Conservation (phyloP, 345 rosid species). For the Viola odorata region DNA sequence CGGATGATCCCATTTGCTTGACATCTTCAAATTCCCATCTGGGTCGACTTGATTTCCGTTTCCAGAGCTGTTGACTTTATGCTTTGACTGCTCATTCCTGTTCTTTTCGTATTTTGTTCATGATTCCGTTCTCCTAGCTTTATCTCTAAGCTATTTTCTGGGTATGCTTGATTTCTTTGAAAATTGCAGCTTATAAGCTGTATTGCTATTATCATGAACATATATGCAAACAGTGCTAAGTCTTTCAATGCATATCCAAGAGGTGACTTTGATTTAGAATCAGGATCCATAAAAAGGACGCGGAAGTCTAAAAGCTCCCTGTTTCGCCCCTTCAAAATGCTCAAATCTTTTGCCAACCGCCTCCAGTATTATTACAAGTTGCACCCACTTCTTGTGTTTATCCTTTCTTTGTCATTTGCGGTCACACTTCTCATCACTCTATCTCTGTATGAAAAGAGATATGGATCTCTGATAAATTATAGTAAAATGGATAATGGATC, state of each 20-base stretch:
- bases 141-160: conserved; percentile 21
- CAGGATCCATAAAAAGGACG: conserved; percentile 42
- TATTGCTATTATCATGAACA: conserved; percentile 52
- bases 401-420: conserved; percentile 56
- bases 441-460: conserved; percentile 43
- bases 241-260: conserved; percentile 69
- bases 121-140: conserved; percentile 18
- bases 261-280: conserved; percentile 76
- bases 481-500: conserved; percentile 28
- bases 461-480: conserved; percentile 26
- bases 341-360: conserved; percentile 48
- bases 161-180: conserved; percentile 38
- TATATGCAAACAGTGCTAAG: conserved; percentile 49
- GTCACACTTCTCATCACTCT: conserved; percentile 47
- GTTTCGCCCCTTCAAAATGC: conserved; percentile 42
- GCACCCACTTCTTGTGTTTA: conserved; percentile 51
- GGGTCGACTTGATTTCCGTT: conserved; percentile 30
- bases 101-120: background rate
- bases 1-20: conserved; percentile 21
- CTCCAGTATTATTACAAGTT: conserved; percentile 53
- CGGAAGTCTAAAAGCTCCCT: conserved; percentile 48
- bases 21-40: conserved; percentile 20
- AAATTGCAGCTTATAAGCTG: conserved; percentile 18
- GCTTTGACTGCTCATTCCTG: background rate
- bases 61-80: background rate